Percentiles rank a stretch among this genome's conserved stretches.
phyloP scores from a whole-genome alignment of 352 stramenopile genomes.

The Hyaloperonospora brassicae region DNA sequence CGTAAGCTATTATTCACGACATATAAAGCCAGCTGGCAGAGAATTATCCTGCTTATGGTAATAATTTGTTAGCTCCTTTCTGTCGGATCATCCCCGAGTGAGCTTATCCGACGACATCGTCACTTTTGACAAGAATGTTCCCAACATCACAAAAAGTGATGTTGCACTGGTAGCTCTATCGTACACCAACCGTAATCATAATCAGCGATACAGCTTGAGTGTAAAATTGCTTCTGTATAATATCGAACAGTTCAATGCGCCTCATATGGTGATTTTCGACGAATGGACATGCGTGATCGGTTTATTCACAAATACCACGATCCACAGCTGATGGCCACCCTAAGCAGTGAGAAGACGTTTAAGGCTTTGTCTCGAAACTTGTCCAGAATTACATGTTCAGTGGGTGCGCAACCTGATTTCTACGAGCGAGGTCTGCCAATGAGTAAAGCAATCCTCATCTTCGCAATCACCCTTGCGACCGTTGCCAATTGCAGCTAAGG shows the following conservation, averaged over 20 bases:
- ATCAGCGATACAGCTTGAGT: neutral
- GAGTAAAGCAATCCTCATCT: neutral
- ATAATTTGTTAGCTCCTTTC: neutral
- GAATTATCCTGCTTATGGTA: neutral
- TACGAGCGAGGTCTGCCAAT: too few species aligned
- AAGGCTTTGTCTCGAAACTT: neutral
- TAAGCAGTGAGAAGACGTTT: slow-evolving; percentile 21
- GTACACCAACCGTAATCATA: neutral
- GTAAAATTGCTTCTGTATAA: neutral
- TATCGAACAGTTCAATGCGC: slow-evolving; percentile 1
- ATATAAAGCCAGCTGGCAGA: neutral
- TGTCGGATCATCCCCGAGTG: too few species aligned
- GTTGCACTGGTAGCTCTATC: neutral
- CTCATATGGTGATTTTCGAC: slow-evolving; percentile 3
- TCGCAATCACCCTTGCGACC: neutral
- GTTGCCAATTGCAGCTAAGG: neutral
- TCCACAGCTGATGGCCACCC: slow-evolving; percentile 11
- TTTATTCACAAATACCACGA: slow-evolving; percentile 17
- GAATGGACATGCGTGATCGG: neutral
- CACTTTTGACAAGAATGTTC: neutral
- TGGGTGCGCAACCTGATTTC: too few species aligned
- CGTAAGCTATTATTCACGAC: neutral
- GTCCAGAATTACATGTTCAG: neutral
- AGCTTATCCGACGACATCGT: neutral
- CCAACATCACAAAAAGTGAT: neutral